Evolutionary conservation across 1,284 basidiomycete genomes (phyloP).

Genomic region (Boletellus dicymbophilus): DNA sequence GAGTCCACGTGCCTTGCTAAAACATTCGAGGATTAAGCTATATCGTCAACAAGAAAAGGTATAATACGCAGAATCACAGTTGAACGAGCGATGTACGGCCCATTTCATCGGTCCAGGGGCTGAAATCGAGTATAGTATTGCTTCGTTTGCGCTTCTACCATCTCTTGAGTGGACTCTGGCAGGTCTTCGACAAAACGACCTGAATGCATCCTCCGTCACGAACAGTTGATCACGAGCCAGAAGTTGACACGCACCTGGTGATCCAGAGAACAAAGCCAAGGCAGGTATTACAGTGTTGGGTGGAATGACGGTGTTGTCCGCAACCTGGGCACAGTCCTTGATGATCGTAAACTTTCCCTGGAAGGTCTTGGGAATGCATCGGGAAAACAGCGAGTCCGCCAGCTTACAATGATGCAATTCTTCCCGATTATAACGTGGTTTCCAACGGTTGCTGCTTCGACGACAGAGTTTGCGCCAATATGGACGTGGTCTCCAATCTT

Average conservation of each 20-base stretch:
- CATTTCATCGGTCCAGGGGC: conserved; percentile 40
- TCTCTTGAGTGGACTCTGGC: conserved; percentile 88
- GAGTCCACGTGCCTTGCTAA: neutral
- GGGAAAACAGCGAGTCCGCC: neutral
- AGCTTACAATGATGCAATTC: conserved; percentile 88
- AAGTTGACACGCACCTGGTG: conserved; percentile 64
- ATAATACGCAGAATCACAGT: conserved; percentile 5
- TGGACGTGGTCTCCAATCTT: conserved; percentile 95
- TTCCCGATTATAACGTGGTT: conserved; percentile 95
- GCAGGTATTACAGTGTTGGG: conserved; percentile 94
- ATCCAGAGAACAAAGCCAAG: conserved; percentile 84
- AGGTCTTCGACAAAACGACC: conserved; percentile 83
- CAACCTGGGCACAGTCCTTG: conserved; percentile 91
- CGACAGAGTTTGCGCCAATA: conserved; percentile 83
- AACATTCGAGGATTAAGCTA: neutral
- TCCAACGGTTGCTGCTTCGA: conserved; percentile 95
- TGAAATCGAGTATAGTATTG: conserved; percentile 73
- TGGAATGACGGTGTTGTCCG: conserved; percentile 87
- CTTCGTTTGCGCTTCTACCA: conserved; percentile 79
- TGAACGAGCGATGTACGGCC: too few relatives aligned
- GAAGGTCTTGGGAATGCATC: neutral
- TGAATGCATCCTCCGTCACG: conserved; percentile 32
- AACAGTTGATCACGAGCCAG: neutral
- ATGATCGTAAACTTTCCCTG: conserved; percentile 97
- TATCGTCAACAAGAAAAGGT: neutral